Base-by-base conservation (phyloP, 2,329 filamentous ascomycete species). In the Dothideomycetes sp. region DNA sequence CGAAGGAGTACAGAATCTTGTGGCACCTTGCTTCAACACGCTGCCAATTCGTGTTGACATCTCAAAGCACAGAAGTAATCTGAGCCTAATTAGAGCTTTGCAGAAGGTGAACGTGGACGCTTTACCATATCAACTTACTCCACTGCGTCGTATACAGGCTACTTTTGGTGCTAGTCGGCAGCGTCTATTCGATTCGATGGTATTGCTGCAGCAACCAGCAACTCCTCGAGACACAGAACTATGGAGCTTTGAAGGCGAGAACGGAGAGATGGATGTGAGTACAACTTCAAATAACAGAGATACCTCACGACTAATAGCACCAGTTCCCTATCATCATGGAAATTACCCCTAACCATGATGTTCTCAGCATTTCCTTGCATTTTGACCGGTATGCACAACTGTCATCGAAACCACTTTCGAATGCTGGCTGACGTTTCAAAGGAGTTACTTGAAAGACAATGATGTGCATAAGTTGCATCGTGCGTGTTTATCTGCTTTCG, bases 21-120 rank as follows among this genome's bases (percentile, higher is more conserved):
- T 93, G n/a, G 86, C 84, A 0, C 88, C 88, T 0, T 94, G 86
- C 57, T 94, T 95, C 68, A 95, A 94, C 55, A 94, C 88, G 0
- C 62, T 94, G 10, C 86, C 88, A 0, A 55, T 87, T 2, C 74
- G 85, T 18, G 62, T 77, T 12, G 62, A 76, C 22, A 46, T 83
- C 8, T 61, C 68, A 1, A 54, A 55, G 3, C 57, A 57, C 2
- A 64, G 58, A 1, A 70, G 68, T 12, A 78, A 79, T 43, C 51
- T 68, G 0, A 71, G 78, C 4, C 55, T 87, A 9, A 62, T 82
- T 18, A 73, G 71, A 43, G 57, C 63, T 2, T 67, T 85, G 2
- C 80, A 87, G 37, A 59, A 61, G 0, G 56, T 76, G 18, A 87
- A 84, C 52, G 63, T 74, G 0, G 68, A 78, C 1, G 61, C 78